These are phyloP conservation scores for Cordyceps javanica DNA, from an alignment of 2,329 filamentous ascomycete species.

Conservation along the genomic window DNA sequence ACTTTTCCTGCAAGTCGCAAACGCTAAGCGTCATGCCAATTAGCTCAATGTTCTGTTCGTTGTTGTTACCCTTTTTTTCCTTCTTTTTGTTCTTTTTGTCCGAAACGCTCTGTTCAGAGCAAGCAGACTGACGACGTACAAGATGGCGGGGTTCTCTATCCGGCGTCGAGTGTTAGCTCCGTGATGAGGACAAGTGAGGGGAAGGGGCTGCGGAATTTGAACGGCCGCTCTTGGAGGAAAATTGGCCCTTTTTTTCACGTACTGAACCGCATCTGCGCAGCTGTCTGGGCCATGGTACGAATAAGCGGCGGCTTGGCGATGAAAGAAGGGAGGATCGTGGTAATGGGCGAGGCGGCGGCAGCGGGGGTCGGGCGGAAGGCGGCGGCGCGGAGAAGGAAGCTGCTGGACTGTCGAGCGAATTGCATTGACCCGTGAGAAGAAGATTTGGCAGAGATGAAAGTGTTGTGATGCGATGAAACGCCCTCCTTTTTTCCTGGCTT, in stretches of 20 bases:
- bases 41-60: neutral
- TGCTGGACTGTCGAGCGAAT: neutral
- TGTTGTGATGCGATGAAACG: neutral
- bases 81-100: neutral
- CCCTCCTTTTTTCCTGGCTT: neutral
- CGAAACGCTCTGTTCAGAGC: neutral
- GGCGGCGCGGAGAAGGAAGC: neutral
- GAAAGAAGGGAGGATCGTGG: neutral
- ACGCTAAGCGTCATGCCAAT: conserved; percentile 48
- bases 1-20: conserved; percentile 94
- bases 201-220: too few relatives aligned
- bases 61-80: too few relatives aligned
- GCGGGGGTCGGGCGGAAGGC: neutral
- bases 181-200: too few relatives aligned
- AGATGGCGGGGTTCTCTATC: conserved; percentile 45
- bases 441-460: too few relatives aligned
- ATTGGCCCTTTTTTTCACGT: conserved; percentile 21
- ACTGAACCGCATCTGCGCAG: conserved; percentile 28
- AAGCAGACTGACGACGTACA: conserved; percentile 30
- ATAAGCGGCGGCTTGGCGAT: neutral
- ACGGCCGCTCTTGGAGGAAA: too few relatives aligned
- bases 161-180: too few relatives aligned
- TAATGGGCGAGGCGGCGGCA: neutral
- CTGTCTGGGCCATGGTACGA: conserved; percentile 16
- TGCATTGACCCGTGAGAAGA: neutral